A percentile compares a stretch with the other conserved stretches of the same genome.
These are phyloP conservation scores for Scedosporium aurantiacum DNA, from an alignment of 2,329 filamentous ascomycete species.

Conservation along the genomic window DNA sequence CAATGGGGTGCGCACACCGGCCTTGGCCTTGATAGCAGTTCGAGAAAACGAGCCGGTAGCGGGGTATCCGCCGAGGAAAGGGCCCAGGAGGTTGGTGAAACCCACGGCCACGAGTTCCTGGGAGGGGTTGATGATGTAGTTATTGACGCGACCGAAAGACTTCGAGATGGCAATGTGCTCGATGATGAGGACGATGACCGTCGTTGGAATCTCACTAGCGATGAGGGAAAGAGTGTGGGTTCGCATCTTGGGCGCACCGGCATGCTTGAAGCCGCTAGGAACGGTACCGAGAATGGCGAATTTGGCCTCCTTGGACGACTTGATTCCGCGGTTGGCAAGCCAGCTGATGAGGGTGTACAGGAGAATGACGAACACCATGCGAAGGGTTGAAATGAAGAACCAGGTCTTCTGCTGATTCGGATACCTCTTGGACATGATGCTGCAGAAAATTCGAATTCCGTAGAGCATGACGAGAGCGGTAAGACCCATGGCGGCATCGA, in stretches of 20 bases:
- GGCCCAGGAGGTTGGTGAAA: conserved; percentile 77
- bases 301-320: conserved; percentile 34
- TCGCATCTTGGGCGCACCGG: conserved; percentile 60
- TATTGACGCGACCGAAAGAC: conserved; percentile 90
- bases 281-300: conserved; percentile 58
- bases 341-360: conserved; percentile 71
- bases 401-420: conserved; percentile 57
- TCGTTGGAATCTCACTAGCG: conserved; percentile 63
- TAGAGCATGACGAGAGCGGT: conserved; percentile 60
- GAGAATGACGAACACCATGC: conserved; percentile 70
- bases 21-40: conserved; percentile 95
- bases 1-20: conserved; percentile 83
- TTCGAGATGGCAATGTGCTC: conserved; percentile 97
- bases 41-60: conserved; percentile 93
- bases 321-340: conserved; percentile 52
- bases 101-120: conserved; percentile 95
- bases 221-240: conserved; percentile 56
- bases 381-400: conserved; percentile 70
- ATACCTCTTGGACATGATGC: conserved; percentile 51
- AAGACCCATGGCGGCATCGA: conserved; percentile 66
- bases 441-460: conserved; percentile 51
- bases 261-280: conserved; percentile 61
- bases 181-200: conserved; percentile 87
- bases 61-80: conserved; percentile 77
- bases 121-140: conserved; percentile 90